Base-by-base conservation (phyloP, 805 yeast genomes). In the Wickerhamiella cacticola region DNA sequence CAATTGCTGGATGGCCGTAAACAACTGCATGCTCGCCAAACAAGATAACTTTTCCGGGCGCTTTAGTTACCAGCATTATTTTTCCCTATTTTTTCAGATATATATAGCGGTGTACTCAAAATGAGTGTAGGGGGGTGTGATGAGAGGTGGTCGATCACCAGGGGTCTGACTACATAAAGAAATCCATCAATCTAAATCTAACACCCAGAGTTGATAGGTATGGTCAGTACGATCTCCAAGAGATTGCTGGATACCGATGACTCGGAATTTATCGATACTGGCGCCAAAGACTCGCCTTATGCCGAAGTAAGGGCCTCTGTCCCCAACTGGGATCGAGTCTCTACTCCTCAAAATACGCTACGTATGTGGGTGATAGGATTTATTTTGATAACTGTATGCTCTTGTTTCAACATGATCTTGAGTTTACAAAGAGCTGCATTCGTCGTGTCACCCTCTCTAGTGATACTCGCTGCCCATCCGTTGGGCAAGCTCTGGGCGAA, bases 11-110 rank as follows among this genome's bases (percentile, higher is more conserved):
- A 68, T 78, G 83, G 41, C 83, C 80, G 61, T 83, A 84, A 0
- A 92, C 98, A 1, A 94, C 97, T 6, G 96, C 83, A 60, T 92
- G 98, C 61, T 92, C 98, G 19, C 98, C 98, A 63, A 88, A 92
- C 29, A 92, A 71, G 56, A 92, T 92, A 40, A 87, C 95, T 60
- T 92, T 92, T 3, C 98, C 98, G 0, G 98, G 98, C 1, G 98
- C 92, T 47, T 95, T 83, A 1, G 86, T 84, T 45, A 77, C 65
- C 62, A 88, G 85, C 16, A 26, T 46, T 8, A 12, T n/a, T n/a
- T n/a, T n/a, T n/a, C n/a, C n/a, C n/a, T n/a, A n/a, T 31, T 3
- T 31, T 25, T 25, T 25, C 10, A 10, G 28, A 25, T 25, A 25
- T 10, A 10, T 25, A 25, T 25, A 25, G 28, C 9, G 28, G 28